A percentile compares a stretch with the other conserved stretches of the same genome.
Evolutionary conservation across 2,329 filamentous ascomycete species (phyloP).

Genomic region (Hirsutella rhossiliensis): DNA sequence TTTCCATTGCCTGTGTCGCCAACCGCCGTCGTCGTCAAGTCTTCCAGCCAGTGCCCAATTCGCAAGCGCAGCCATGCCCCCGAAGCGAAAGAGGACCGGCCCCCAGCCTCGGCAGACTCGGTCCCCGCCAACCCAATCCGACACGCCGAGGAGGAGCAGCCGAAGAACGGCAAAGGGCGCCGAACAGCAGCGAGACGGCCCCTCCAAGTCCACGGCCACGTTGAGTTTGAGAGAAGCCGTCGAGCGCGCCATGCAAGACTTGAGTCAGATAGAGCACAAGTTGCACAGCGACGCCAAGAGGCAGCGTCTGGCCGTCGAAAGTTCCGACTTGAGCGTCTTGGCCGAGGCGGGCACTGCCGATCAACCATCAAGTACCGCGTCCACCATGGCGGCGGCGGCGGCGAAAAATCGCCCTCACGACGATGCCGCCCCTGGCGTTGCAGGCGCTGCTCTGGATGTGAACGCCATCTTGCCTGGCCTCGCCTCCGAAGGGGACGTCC

Average conservation of each 20-base stretch:
- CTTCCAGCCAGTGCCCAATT: background rate
- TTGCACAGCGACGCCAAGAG: conserved; percentile 29
- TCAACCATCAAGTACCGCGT: background rate
- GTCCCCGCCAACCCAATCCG: conserved; percentile 8
- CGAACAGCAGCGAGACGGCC: background rate
- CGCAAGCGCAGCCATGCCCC: conserved; percentile 16
- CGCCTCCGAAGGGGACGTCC: conserved; percentile 10
- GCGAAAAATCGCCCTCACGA: background rate
- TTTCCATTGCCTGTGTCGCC: background rate
- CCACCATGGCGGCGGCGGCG: background rate
- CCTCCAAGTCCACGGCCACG: background rate
- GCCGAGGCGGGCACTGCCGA: background rate
- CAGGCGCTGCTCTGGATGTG: conserved; percentile 1
- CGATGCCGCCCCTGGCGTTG: background rate
- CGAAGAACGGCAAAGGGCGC: conserved; percentile 6
- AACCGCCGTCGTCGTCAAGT: background rate
- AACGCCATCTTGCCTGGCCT: conserved; percentile 6
- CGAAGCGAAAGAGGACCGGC: conserved; percentile 24
- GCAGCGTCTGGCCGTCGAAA: conserved; percentile 34
- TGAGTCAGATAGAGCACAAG: conserved; percentile 36
- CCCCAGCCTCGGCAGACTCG: too few relatives aligned
- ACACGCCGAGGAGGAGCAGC: conserved; percentile 14
- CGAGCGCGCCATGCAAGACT: conserved; percentile 27
- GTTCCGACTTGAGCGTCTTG: conserved; percentile 17
- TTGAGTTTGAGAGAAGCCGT: conserved; percentile 15